Base-by-base conservation (phyloP, 2,329 filamentous ascomycete species). In the Penicillium hesseltinei region DNA sequence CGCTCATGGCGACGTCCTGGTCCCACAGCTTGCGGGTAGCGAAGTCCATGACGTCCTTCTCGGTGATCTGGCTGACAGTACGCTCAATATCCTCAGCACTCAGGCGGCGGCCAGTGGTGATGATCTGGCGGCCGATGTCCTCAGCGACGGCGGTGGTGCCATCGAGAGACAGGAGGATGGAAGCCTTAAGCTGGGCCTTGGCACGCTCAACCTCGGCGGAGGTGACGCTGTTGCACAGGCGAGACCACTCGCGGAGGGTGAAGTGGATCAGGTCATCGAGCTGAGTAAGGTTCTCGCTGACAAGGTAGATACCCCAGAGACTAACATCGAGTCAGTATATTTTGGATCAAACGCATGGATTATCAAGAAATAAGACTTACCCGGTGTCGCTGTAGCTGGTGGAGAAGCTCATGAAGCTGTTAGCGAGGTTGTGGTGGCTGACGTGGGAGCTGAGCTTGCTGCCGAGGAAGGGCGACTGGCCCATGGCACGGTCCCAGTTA, bases 381-480 rank as follows among this genome's bases (percentile, higher is more conserved):
- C 92, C 94, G 76, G 94, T 99, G 78, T 99, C 94, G 75, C 92
- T 97, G 82, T 99, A 99, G 84, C 91, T 96, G 67, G 94, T 99
- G 66, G 92, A 97, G 83, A 99, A 99, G 83, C 91, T 96, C 95
- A 99, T 99, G 85, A 97, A 99, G 86, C 92, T 97, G 84, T 96
- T 99, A 78, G 94, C 94, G 62, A 99, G 86, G 77, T 92, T 88
- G 81, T 97, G 87, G 80, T 96, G 88, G 84, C 95, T 90, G 68
- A 99, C 88, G 72, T 94, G 91, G 66, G 89, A 88, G 83, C 91
- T 96, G 71, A 99, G 91, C 85, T 95, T 97, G 90, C 92, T 96
- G 71, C 95, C 94, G 74, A 97, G 89, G 83, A 97, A 94, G 66
- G 92, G 89, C 59, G 94, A 94, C 79, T 94, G 96, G 74, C 95